Percentiles rank a stretch among this genome's conserved stretches.
These are phyloP conservation scores for Hygrophoropsis aurantiaca DNA, from an alignment of 768 basidiomycete genomes.

Conservation along the genomic window DNA sequence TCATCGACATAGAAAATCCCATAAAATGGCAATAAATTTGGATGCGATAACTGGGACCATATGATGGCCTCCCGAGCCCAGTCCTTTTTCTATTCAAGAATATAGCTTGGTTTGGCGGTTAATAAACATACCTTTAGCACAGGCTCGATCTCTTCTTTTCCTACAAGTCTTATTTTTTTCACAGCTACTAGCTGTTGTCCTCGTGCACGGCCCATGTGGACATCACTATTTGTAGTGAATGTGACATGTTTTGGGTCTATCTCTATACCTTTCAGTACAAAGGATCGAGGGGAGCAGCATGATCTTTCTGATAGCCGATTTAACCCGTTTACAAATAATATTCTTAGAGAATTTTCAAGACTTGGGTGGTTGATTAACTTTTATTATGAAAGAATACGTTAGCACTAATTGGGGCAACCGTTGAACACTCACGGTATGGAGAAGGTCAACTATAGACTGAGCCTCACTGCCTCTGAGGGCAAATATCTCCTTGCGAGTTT, in stretches of 20 bases:
- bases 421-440: conserved; percentile 17
- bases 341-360: conserved; percentile 24
- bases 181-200: too few relatives aligned
- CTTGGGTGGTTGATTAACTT: conserved; percentile 21
- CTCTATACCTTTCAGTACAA: conserved; percentile 20
- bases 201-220: too few relatives aligned
- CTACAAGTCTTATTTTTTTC: too few relatives aligned
- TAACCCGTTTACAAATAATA: conserved; percentile 27
- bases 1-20: conserved; percentile 13
- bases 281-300: conserved; percentile 22
- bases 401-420: too few relatives aligned
- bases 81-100: too few relatives aligned
- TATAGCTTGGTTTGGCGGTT: too few relatives aligned
- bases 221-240: too few relatives aligned
- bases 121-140: too few relatives aligned
- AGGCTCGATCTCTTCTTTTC: too few relatives aligned
- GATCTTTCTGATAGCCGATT: conserved; percentile 28
- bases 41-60: conserved; percentile 23
- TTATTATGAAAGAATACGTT: conserved; percentile 3
- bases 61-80: conserved; percentile 14
- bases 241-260: too few relatives aligned
- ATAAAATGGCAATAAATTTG: conserved; percentile 23
- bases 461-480: conserved; percentile 19
- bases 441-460: conserved; percentile 23
- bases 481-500: conserved; percentile 7